Percentiles rank a stretch among this genome's conserved stretches.
These are phyloP conservation scores for Danielia reshetovae DNA, from an alignment of 805 yeast genomes.

Conservation along the genomic window DNA sequence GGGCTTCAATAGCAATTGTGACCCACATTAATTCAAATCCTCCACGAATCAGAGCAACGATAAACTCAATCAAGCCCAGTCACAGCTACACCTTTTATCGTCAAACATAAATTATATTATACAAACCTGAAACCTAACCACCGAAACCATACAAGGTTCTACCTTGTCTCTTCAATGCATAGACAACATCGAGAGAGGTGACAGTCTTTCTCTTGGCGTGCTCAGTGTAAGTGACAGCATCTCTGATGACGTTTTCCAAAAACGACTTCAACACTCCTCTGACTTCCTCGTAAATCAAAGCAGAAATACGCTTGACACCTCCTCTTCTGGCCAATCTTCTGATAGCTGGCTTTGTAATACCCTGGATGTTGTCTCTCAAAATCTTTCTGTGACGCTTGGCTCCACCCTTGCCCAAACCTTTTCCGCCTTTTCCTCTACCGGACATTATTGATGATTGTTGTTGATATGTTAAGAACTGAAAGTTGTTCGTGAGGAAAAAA, in stretches of 20 bases:
- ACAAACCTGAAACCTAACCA: slow-evolving; percentile 4
- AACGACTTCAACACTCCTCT: slow-evolving; percentile 94
- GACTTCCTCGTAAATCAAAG: slow-evolving; percentile 97
- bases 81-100: slow-evolving; percentile 1
- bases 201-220: slow-evolving; percentile 99
- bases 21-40: too few species aligned
- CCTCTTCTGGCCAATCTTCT: slow-evolving; percentile 99
- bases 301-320: slow-evolving; percentile 99
- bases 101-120: slow-evolving; percentile 6
- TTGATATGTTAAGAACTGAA: slow-evolving; percentile 10
- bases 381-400: slow-evolving; percentile 99
- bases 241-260: slow-evolving; percentile 97
- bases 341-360: slow-evolving; percentile 99
- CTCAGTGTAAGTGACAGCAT: slow-evolving; percentile 98
- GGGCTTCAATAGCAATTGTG: too few species aligned
- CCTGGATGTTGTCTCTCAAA: slow-evolving; percentile 98
- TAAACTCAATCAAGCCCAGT: too few species aligned
- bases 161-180: slow-evolving; percentile 99
- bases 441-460: slow-evolving; percentile 58
- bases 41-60: too few species aligned
- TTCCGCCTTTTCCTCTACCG: slow-evolving; percentile 99
- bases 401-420: slow-evolving; percentile 99
- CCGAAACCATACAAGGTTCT: slow-evolving; percentile 18
- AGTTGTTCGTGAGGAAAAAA: slow-evolving; percentile 1
- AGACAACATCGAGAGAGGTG: slow-evolving; percentile 96